These are phyloP conservation scores for Linnemannia elongata DNA, from an alignment of 192 early-diverging fungal species.

Conservation along the genomic window DNA sequence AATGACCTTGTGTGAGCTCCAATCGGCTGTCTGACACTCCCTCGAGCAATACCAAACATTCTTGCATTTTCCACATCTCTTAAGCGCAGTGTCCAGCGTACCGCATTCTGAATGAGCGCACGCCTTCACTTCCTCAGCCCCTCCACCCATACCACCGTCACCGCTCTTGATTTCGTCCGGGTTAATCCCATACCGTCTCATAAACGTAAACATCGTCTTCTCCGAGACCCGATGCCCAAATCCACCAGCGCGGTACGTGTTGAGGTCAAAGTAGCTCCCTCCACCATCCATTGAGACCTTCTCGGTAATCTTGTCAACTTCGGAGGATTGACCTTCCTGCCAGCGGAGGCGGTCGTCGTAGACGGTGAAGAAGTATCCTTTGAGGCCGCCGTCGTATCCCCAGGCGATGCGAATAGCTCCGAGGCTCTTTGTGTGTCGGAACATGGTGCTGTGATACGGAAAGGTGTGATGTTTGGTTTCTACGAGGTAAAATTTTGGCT, in stretches of 20 bases:
- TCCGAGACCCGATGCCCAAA: constrained; percentile 31
- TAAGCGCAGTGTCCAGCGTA: background rate
- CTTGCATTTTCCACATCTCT: constrained; percentile 9
- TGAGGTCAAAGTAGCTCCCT: constrained; percentile 22
- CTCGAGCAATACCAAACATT: constrained; percentile 4
- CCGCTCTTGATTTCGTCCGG: background rate
- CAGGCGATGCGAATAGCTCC: constrained; percentile 11
- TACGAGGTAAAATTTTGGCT: no score
- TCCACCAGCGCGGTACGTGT: constrained; percentile 21
- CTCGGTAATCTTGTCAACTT: constrained; percentile 17
- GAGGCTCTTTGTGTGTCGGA: constrained; percentile 15
- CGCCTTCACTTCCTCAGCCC: background rate
- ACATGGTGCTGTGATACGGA: no score
- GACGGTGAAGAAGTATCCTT: constrained; percentile 34
- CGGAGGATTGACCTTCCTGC: background rate
- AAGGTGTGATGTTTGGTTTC: no score
- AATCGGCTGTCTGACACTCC: background rate
- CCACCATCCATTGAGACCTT: background rate
- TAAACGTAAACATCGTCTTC: constrained; percentile 31
- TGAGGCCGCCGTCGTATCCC: constrained; percentile 16
- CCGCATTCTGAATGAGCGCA: background rate
- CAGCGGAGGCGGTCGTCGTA: constrained; percentile 21
- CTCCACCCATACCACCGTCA: background rate
- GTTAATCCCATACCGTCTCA: constrained; percentile 34
- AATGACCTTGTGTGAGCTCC: background rate